These are phyloP conservation scores for Populus davidiana DNA, from an alignment of 345 rosid species.

Conservation along the genomic window DNA sequence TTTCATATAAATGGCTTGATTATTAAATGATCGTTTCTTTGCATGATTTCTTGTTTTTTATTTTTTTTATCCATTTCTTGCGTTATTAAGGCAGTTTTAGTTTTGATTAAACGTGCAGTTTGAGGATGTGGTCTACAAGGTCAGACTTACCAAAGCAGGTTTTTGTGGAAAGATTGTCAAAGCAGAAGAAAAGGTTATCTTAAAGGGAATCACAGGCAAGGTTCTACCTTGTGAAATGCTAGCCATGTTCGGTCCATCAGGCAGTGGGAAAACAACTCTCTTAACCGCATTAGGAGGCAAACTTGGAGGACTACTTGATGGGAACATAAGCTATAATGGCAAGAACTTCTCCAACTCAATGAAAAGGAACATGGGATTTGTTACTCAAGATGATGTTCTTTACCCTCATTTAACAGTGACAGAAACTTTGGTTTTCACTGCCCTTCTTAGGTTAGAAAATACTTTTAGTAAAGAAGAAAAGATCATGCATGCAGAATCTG, in stretches of 20 bases:
- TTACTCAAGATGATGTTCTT: conserved; percentile 60
- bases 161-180: conserved; percentile 15
- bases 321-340: conserved; percentile 45
- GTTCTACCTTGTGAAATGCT: conserved; percentile 54
- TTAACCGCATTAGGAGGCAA: conserved; percentile 55
- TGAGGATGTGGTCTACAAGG: conserved; percentile 50
- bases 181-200: conserved; percentile 38
- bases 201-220: conserved; percentile 49
- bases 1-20: not conserved
- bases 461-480: conserved; percentile 34
- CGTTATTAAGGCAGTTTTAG: not conserved
- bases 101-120: conserved; percentile 32
- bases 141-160: conserved; percentile 24
- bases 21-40: not conserved
- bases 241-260: conserved; percentile 61
- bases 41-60: not conserved
- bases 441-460: conserved; percentile 31
- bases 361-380: conserved; percentile 50
- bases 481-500: conserved; percentile 42
- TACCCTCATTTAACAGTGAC: conserved; percentile 52
- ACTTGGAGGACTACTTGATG: conserved; percentile 36
- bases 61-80: not conserved
- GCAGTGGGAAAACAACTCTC: conserved; percentile 55
- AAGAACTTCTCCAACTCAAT: conserved; percentile 39
- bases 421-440: conserved; percentile 55